Conservation (phyloP, 495 filamentous ascomycete species). For the Lasiosphaeria hispida region DNA sequence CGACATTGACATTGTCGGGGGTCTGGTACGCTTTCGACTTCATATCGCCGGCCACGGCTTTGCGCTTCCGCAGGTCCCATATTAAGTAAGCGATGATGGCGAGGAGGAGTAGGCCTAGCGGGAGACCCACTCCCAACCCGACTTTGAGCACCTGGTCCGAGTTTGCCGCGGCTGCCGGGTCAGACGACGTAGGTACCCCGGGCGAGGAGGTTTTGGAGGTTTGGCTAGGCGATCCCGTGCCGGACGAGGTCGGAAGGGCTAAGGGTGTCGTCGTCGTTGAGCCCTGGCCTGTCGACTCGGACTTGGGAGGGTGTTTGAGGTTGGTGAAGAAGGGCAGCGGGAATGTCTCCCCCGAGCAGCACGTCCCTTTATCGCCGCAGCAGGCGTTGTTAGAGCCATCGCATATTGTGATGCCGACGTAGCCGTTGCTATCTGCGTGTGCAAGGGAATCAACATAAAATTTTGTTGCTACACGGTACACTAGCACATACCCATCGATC, state of each 20-base stretch:
- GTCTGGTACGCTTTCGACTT: background rate
- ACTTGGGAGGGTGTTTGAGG: background rate
- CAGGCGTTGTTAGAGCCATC: conserved; percentile 1
- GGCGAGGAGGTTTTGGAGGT: background rate
- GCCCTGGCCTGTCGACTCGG: background rate
- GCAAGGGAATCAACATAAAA: background rate
- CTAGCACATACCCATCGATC: background rate
- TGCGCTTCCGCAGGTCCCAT: background rate
- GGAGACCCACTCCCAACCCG: background rate
- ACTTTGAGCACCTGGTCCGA: conserved; percentile 4
- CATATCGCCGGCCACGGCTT: background rate
- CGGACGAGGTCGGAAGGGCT: background rate
- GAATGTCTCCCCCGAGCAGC: background rate
- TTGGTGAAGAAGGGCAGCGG: background rate
- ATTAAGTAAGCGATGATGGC: background rate
- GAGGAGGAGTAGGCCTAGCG: background rate
- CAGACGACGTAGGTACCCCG: background rate
- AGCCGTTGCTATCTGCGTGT: background rate
- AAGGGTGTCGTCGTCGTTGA: no score
- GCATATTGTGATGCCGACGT: background rate
- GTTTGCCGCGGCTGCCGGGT: background rate
- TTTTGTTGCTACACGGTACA: background rate
- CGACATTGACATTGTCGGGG: background rate
- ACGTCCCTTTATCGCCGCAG: background rate
- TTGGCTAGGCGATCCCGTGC: background rate